These are phyloP conservation scores for Cenchrus americanus DNA, from an alignment of 176 grass and related monocot genomes.

Conservation along the genomic window DNA sequence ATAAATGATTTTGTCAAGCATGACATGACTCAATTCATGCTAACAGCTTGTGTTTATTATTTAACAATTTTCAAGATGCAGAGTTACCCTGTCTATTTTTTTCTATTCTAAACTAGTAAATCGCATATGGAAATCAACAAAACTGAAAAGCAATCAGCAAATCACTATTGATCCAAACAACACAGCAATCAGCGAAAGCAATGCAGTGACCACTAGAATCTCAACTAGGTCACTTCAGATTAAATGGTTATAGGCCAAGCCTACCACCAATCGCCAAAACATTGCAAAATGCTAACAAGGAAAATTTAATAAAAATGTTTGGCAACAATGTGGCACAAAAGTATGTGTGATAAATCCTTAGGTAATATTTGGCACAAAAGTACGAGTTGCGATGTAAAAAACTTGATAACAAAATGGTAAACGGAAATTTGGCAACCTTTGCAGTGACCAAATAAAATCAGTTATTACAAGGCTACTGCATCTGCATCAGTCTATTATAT, in stretches of 20 bases:
- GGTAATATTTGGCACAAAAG: not conserved
- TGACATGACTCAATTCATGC: slow-evolving; percentile 1
- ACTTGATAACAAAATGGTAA: not conserved
- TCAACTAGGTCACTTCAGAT: not conserved
- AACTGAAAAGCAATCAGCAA: not conserved
- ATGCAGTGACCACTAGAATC: not conserved
- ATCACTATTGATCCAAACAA: not conserved
- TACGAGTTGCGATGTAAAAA: not conserved
- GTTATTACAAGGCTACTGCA: not conserved
- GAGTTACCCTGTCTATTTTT: not conserved
- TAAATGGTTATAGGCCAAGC: not conserved
- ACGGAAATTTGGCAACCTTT: not conserved
- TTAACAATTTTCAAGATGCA: not conserved
- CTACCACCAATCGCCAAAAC: not conserved
- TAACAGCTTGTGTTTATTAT: not conserved
- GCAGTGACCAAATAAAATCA: not conserved
- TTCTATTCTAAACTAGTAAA: not conserved
- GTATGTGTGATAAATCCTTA: not conserved
- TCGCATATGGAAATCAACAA: not conserved
- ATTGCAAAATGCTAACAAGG: not conserved
- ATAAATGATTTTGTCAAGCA: not conserved
- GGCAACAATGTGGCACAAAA: not conserved
- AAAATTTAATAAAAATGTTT: slow-evolving; percentile 9
- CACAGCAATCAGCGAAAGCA: not conserved
- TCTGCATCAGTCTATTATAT: not conserved